A percentile compares a stretch with the other conserved stretches of the same genome.
These are phyloP conservation scores for Trebouxia sp. DNA, from an alignment of 139 green algal species.

Conservation along the genomic window DNA sequence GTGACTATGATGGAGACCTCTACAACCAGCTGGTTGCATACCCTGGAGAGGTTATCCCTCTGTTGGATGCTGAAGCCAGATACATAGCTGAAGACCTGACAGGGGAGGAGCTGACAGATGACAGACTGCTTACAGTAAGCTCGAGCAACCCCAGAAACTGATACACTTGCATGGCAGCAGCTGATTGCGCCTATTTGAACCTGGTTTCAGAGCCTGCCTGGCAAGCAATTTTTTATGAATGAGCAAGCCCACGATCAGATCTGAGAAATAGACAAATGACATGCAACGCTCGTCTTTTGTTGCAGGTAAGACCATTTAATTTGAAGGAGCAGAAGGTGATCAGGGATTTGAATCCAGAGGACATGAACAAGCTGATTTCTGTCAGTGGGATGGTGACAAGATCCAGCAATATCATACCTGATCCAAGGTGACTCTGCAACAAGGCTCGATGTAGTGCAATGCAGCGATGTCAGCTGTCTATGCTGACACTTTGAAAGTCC, in stretches of 20 bases:
- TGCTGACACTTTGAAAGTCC: too few relatives aligned
- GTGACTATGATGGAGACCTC: constrained; percentile 65
- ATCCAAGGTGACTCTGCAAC: constrained; percentile 87
- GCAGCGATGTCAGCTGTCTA: too few relatives aligned
- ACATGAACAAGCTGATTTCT: constrained; percentile 91
- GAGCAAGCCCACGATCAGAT: too few relatives aligned
- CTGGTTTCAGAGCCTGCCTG: too few relatives aligned
- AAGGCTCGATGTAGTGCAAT: too few relatives aligned
- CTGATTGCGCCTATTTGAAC: too few relatives aligned
- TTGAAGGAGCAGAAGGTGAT: constrained; percentile 79
- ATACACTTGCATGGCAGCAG: not conserved
- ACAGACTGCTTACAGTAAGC: not conserved
- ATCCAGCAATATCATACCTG: constrained; percentile 87
- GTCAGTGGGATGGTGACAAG: constrained; percentile 97
- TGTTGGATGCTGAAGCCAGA: constrained; percentile 43
- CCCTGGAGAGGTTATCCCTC: constrained; percentile 66
- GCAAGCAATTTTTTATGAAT: too few relatives aligned
- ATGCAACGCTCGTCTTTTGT: too few relatives aligned
- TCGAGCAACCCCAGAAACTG: not conserved
- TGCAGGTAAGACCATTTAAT: constrained; percentile 79
- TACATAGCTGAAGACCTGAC: constrained; percentile 31
- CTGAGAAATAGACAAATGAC: too few relatives aligned
- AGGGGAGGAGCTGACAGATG: not conserved
- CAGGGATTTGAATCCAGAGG: constrained; percentile 92
- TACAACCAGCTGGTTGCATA: constrained; percentile 85